Conservation (phyloP, 139 green algal species). For the Edaphochlamys debaryana region DNA sequence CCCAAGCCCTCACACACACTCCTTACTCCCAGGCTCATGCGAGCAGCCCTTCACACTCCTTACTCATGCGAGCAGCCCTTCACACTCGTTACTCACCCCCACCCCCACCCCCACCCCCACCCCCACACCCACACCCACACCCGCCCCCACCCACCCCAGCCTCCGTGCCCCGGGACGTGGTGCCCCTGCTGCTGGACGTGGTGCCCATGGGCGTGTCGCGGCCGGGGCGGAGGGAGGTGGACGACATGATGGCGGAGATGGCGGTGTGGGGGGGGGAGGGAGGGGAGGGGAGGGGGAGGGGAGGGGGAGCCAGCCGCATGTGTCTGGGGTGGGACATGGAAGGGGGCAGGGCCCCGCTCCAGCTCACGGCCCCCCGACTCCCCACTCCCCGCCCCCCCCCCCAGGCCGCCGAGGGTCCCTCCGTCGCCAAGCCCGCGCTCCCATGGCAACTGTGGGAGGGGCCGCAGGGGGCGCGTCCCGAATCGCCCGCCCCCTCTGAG, state of each 20-base stretch:
- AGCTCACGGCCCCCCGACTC: too few relatives aligned
- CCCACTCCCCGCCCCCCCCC: background rate
- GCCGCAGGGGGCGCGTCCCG: background rate
- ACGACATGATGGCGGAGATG: slow-evolving; percentile 25
- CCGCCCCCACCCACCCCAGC: background rate
- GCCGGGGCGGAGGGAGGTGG: slow-evolving; percentile 9
- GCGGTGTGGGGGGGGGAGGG: slow-evolving; percentile 2
- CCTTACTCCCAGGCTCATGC: too few relatives aligned
- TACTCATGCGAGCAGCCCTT: too few relatives aligned
- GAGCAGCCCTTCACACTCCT: too few relatives aligned
- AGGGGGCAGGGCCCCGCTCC: too few relatives aligned
- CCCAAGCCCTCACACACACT: too few relatives aligned
- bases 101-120: too few relatives aligned
- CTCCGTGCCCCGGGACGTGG: slow-evolving; percentile 9
- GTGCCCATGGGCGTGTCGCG: slow-evolving; percentile 7
- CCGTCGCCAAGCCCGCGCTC: background rate
- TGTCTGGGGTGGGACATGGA: too few relatives aligned
- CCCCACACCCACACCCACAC: background rate
- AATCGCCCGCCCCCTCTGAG: background rate
- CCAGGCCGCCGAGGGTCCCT: slow-evolving; percentile 11
- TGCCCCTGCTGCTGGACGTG: slow-evolving; percentile 30
- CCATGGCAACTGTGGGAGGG: slow-evolving; percentile 27
- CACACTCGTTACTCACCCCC: too few relatives aligned
- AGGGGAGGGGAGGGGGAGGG: too few relatives aligned
- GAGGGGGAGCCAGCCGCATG: too few relatives aligned